Percentiles rank a stretch among this genome's conserved stretches.
Conservation (phyloP, 1,284 basidiomycete species). For the Melanopsichium pennsylvanicum region DNA sequence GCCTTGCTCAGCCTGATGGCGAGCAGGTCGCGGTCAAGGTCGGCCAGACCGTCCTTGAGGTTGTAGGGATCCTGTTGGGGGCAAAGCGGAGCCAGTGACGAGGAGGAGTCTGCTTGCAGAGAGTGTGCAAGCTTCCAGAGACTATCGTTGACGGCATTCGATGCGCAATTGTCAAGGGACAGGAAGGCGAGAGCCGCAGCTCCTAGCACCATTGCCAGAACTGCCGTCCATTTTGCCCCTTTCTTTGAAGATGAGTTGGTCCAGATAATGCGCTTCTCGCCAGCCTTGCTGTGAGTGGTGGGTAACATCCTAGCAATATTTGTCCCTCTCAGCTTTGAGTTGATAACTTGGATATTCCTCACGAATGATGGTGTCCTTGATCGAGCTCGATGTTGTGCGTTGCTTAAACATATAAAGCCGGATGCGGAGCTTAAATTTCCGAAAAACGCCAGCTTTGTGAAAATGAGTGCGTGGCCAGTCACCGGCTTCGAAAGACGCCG, state of each 20-base stretch:
- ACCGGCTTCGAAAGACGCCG: constrained; percentile 1
- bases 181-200: constrained; percentile 18
- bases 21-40: constrained; percentile 32
- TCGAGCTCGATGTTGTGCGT: not conserved
- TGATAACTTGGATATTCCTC: too few relatives aligned
- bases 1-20: constrained; percentile 47
- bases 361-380: not conserved
- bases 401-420: not conserved
- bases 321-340: too few relatives aligned
- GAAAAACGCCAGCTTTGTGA: not conserved
- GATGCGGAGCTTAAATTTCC: constrained; percentile 16
- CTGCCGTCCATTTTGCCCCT: constrained; percentile 12
- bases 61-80: constrained; percentile 40
- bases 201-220: constrained; percentile 23
- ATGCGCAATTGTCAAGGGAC: constrained; percentile 29
- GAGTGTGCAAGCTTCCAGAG: constrained; percentile 26
- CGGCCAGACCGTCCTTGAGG: constrained; percentile 32
- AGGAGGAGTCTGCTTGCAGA: constrained; percentile 2
- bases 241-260: constrained; percentile 3
- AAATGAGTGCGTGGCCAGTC: not conserved
- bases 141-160: constrained; percentile 31
- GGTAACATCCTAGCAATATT: too few relatives aligned
- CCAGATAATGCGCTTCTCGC: constrained; percentile 14
- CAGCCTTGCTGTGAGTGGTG: not conserved
- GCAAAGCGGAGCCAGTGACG: constrained; percentile 13